These are phyloP conservation scores for Colletotrichum sp. DNA, from an alignment of 2,329 filamentous ascomycete species.

Conservation along the genomic window DNA sequence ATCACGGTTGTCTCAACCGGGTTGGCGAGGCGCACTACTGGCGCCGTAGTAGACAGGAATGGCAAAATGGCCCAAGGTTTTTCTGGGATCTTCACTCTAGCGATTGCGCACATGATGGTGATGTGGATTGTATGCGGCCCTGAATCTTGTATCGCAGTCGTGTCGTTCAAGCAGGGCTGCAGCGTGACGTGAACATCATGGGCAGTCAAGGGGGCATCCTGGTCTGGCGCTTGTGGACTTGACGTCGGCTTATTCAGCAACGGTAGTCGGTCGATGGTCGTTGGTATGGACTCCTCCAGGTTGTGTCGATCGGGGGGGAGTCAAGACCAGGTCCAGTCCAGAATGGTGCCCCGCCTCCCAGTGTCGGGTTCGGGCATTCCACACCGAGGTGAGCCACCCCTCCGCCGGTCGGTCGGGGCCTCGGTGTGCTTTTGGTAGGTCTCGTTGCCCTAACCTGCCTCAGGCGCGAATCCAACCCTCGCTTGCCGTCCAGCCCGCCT, in stretches of 20 bases:
- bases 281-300: not conserved
- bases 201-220: not conserved
- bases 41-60: conserved; percentile 3
- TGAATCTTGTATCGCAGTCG: not conserved
- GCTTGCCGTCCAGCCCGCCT: conserved; percentile 35
- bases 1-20: not conserved
- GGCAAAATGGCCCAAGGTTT: not conserved
- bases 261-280: not conserved
- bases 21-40: not conserved
- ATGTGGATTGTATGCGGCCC: not conserved
- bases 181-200: conserved; percentile 14
- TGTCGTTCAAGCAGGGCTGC: conserved; percentile 10
- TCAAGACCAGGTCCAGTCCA: not conserved
- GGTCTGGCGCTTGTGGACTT: not conserved
- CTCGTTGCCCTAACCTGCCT: conserved; percentile 44
- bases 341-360: not conserved
- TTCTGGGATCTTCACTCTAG: conserved; percentile 10
- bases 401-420: not conserved
- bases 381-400: not conserved
- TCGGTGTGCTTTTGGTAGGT: conserved; percentile 34
- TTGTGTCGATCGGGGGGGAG: not conserved
- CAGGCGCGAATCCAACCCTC: conserved; percentile 32
- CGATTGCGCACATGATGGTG: conserved; percentile 7
- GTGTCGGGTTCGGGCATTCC: not conserved
- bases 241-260: conserved; percentile 14